Percentiles rank a stretch among this genome's conserved stretches.
These are phyloP conservation scores for Esteya vermicola DNA, from an alignment of 2,329 filamentous ascomycete species.

Conservation along the genomic window DNA sequence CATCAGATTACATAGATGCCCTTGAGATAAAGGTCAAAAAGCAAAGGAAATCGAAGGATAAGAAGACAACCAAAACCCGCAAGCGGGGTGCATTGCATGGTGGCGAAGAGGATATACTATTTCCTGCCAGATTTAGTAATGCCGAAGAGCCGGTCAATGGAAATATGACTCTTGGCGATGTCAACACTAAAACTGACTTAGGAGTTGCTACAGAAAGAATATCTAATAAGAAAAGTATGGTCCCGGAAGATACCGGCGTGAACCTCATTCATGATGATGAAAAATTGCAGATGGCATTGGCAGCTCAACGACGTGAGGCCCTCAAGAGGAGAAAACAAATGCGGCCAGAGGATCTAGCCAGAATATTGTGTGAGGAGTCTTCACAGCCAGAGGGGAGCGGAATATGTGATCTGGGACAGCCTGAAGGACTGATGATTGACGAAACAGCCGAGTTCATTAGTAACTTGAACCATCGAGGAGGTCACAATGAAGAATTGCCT, in stretches of 20 bases:
- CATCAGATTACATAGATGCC: constrained; percentile 78
- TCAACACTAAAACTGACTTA: constrained; percentile 51
- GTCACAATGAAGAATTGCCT: constrained; percentile 39
- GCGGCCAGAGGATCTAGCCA: constrained; percentile 74
- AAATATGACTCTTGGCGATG: too few species aligned
- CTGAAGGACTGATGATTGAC: constrained; percentile 70
- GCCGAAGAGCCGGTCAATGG: too few species aligned
- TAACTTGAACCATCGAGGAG: constrained; percentile 57
- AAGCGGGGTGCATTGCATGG: constrained; percentile 19
- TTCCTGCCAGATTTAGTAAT: constrained; percentile 23
- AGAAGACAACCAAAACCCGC: constrained; percentile 62
- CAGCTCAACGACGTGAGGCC: constrained; percentile 66
- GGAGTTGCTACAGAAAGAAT: neutral
- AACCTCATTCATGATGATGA: constrained; percentile 77
- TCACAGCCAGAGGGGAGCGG: constrained; percentile 14
- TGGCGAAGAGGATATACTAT: constrained; percentile 46
- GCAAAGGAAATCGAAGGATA: constrained; percentile 69
- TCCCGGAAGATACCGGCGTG: constrained; percentile 29
- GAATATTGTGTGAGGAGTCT: constrained; percentile 54
- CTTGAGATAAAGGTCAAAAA: constrained; percentile 89
- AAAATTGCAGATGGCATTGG: constrained; percentile 74
- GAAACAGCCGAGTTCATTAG: constrained; percentile 93
- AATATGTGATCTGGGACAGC: constrained; percentile 21
- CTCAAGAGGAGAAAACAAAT: constrained; percentile 86
- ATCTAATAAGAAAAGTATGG: constrained; percentile 36